These are phyloP conservation scores for Drechslera avenae DNA, from an alignment of 2,329 filamentous ascomycete genomes.

Conservation along the genomic window DNA sequence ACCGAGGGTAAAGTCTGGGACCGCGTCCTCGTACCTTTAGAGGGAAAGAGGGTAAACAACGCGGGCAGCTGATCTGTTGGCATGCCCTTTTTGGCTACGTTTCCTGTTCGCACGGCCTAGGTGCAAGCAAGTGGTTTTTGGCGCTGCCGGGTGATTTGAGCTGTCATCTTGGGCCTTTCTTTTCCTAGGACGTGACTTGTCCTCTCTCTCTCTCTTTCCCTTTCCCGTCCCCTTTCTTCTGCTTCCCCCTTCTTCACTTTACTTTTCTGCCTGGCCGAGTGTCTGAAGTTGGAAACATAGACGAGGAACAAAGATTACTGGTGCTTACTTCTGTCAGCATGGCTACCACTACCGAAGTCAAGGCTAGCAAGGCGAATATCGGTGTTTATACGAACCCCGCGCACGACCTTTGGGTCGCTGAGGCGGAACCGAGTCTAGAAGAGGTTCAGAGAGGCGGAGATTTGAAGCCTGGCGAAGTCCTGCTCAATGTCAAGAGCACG, in stretches of 20 bases:
- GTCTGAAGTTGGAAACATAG: too few species aligned
- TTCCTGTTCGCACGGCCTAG: too few species aligned
- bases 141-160: too few species aligned
- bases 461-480: conserved; percentile 82
- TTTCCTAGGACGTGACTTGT: not conserved
- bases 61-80: conserved; percentile 8
- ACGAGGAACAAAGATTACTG: too few species aligned
- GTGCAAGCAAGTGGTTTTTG: too few species aligned
- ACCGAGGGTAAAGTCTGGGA: conserved; percentile 11
- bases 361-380: conserved; percentile 80
- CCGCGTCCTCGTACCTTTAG: not conserved
- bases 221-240: not conserved
- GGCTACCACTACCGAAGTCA: conserved; percentile 42
- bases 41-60: conserved; percentile 1
- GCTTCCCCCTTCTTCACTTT: not conserved
- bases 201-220: not conserved
- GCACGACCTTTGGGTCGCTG: conserved; percentile 87
- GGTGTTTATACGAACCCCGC: conserved; percentile 94
- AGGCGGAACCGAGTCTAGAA: conserved; percentile 76
- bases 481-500: conserved; percentile 87
- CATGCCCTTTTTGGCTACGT: not conserved
- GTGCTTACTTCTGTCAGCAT: too few species aligned
- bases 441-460: conserved; percentile 70
- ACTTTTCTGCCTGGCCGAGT: not conserved
- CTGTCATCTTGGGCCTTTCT: not conserved